Conservation (phyloP, 805 yeast genomes). For the Ogataea trehaloabstinens region DNA sequence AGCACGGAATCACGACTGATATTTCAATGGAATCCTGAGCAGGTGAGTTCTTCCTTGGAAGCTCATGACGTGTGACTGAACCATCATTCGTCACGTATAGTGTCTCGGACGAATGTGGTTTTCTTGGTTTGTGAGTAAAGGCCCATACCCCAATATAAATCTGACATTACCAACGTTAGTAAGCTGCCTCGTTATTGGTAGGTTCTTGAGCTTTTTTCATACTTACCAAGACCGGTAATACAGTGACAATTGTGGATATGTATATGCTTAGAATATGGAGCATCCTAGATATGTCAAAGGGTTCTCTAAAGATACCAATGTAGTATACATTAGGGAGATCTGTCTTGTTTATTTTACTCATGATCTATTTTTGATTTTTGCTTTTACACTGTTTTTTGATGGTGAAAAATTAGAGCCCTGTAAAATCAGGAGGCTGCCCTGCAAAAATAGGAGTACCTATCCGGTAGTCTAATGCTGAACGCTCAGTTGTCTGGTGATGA, state of each 20-base stretch:
- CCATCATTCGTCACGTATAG: slow-evolving; percentile 46
- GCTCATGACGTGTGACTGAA: slow-evolving; percentile 28
- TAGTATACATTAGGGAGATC: no score
- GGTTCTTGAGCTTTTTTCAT: no score
- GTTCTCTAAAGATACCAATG: no score
- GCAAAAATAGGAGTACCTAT: no score
- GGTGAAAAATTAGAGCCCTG: no score
- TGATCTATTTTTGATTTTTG: no score
- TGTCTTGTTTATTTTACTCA: no score
- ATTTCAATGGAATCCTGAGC: slow-evolving; percentile 46
- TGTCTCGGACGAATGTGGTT: slow-evolving; percentile 51
- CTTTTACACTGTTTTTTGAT: no score
- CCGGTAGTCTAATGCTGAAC: slow-evolving; percentile 14
- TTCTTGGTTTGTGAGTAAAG: slow-evolving; percentile 65
- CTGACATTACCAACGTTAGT: no score
- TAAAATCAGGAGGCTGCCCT: no score
- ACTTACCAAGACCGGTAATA: not conserved
- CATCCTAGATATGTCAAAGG: no score
- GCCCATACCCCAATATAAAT: slow-evolving; percentile 41
- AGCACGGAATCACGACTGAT: slow-evolving; percentile 90
- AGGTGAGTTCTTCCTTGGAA: slow-evolving; percentile 34
- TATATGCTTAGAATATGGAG: not conserved
- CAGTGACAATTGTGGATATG: not conserved
- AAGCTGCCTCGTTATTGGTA: slow-evolving; percentile 2
- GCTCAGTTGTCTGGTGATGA: slow-evolving; percentile 33